Percentiles rank a stretch among this genome's conserved stretches.
Evolutionary conservation across 805 yeast genomes (phyloP).

Genomic region (Nakazawaea anatomiae): DNA sequence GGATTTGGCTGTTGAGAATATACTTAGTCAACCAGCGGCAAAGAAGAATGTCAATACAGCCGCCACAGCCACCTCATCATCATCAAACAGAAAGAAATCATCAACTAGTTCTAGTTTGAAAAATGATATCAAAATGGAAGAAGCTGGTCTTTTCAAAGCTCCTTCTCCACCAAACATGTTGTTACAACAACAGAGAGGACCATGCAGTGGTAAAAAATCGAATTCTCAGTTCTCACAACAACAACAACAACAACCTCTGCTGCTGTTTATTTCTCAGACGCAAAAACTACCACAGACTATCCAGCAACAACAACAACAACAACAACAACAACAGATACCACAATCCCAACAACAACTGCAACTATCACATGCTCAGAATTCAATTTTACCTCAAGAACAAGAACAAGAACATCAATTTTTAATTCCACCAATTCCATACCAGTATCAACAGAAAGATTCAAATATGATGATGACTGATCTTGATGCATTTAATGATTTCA

Average conservation of each 20-base stretch:
- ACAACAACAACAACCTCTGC: background rate
- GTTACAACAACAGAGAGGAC: conserved; percentile 6
- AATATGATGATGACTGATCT: conserved; percentile 6
- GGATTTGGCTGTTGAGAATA: conserved; percentile 54
- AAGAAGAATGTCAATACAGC: background rate
- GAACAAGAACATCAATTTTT: background rate
- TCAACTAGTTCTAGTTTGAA: background rate
- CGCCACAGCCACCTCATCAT: too few relatives aligned
- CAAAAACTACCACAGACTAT: background rate
- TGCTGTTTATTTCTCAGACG: background rate
- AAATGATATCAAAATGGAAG: conserved; percentile 5
- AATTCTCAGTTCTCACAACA: conserved; percentile 11
- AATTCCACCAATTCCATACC: conserved; percentile 2
- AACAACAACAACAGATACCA: conserved; percentile 15
- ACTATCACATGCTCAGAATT: background rate
- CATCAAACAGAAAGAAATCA: conserved; percentile 3
- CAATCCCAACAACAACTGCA: conserved; percentile 10
- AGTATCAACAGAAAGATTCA: conserved; percentile 5
- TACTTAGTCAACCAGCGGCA: conserved; percentile 42
- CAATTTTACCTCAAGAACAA: conserved; percentile 12
- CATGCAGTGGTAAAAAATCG: conserved; percentile 9
- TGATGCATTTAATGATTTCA: conserved; percentile 39
- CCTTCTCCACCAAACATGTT: conserved; percentile 8
- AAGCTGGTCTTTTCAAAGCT: conserved; percentile 4
- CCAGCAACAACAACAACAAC: conserved; percentile 1